Base-by-base conservation (phyloP, 768 basidiomycete species). In the Amanita brunnescens region DNA sequence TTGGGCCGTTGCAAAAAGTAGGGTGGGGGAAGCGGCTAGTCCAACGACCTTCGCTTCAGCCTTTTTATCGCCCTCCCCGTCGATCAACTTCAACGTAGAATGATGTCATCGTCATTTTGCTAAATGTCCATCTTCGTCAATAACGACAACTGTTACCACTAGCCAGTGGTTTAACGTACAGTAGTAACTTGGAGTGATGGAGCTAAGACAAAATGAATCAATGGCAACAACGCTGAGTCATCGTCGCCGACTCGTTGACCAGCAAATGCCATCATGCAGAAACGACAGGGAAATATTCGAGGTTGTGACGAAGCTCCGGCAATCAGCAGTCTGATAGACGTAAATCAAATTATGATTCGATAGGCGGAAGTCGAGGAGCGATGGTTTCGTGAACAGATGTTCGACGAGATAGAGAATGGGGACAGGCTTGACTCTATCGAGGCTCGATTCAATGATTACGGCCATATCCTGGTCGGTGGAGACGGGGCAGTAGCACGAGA, bases 391-490 rank as follows among this genome's bases (percentile, higher is more conserved):
- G 83, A 86, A 57, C 90, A 82, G 68, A 73, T 91, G 71, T 79
- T 79, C 57, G 79, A 75, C 40, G 86, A 85, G 8, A 69, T 86
- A 59, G 83, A 74, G 41, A 86, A 89, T 26, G 88, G 91, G 54
- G 82, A 84, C 52, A 71, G 80, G 37, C 61, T 87, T 29, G 83
- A 86, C 54, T 71, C 71, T 2, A 59, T 89, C 35, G 77, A 86
- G 62, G 71, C 82, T 3, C 73, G 69, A 33, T 68, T 90, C 57
- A 87, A 85, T 55, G 75, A 78, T 41, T 87, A 80, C 62, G 73
- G 76, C 2, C 87, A 87, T 63, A 69, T 91, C 91, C 90, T 4
- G 72, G 77, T 57, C 75, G 87, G 35, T 91, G 88, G 85, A 65
- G 73, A 51, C 60, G 58, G 30, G 58, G 60, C 12, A 56, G 56